These are phyloP conservation scores for Chaetoscypha palmicola DNA, from an alignment of 2,329 filamentous ascomycete species.

Conservation along the genomic window DNA sequence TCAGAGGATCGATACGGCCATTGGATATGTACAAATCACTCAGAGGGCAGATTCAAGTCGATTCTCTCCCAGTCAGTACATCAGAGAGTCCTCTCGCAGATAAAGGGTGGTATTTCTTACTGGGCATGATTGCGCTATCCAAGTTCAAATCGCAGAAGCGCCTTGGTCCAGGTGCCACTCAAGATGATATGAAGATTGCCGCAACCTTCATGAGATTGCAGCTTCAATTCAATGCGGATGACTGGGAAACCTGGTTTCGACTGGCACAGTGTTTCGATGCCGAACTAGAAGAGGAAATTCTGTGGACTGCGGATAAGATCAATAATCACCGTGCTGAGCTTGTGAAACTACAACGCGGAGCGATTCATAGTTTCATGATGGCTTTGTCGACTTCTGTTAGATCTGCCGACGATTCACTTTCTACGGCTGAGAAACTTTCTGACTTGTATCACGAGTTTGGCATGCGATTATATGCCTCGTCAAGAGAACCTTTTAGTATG, in stretches of 20 bases:
- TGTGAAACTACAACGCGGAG: constrained; percentile 30
- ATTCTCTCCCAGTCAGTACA: constrained; percentile 61
- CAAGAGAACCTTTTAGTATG: constrained; percentile 61
- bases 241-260: constrained; percentile 38
- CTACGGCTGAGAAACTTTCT: constrained; percentile 49
- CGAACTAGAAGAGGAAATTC: constrained; percentile 35
- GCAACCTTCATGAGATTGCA: constrained; percentile 34
- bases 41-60: constrained; percentile 67
- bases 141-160: constrained; percentile 54
- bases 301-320: constrained; percentile 36
- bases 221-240: constrained; percentile 31
- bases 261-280: constrained; percentile 35
- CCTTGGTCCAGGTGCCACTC: constrained; percentile 30
- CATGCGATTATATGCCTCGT: constrained; percentile 60
- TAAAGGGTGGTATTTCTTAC: constrained; percentile 86
- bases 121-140: constrained; percentile 80
- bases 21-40: constrained; percentile 73
- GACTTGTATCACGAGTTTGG: constrained; percentile 65
- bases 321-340: constrained; percentile 33
- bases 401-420: constrained; percentile 45
- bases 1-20: constrained; percentile 80
- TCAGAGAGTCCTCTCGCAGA: constrained; percentile 66
- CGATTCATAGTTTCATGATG: constrained; percentile 49
- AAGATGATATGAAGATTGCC: constrained; percentile 33
- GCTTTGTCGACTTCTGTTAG: constrained; percentile 55